Evolutionary conservation across 2,329 filamentous ascomycete species (phyloP).

Genomic region (Ilyonectria sp.): DNA sequence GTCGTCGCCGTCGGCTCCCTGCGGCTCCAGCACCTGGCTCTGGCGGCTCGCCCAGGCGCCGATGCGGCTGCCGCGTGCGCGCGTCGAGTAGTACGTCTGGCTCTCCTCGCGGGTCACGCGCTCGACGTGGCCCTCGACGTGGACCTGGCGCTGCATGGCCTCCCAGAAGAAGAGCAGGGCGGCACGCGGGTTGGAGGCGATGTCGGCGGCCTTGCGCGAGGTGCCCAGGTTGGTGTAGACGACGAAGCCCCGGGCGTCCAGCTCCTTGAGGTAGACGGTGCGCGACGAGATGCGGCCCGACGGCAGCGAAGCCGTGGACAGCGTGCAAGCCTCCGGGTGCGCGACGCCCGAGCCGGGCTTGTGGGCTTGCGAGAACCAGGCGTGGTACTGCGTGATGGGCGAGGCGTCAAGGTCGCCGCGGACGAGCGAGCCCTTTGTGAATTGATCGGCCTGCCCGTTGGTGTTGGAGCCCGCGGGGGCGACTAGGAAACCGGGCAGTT

Average conservation of each 20-base stretch:
- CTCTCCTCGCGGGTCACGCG: conserved; percentile 80
- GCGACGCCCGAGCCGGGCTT: conserved; percentile 65
- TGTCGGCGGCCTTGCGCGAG: conserved; percentile 77
- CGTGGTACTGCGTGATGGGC: conserved; percentile 88
- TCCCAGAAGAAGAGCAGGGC: conserved; percentile 94
- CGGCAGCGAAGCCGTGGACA: conserved; percentile 88
- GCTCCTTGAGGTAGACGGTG: conserved; percentile 95
- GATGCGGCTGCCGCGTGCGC: conserved; percentile 84
- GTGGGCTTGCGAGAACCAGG: conserved; percentile 87
- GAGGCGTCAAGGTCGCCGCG: conserved; percentile 72
- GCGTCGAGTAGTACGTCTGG: conserved; percentile 76
- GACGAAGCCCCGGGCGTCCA: conserved; percentile 87
- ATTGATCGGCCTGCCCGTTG: conserved; percentile 81
- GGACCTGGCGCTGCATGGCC: conserved; percentile 87
- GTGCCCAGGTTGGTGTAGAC: conserved; percentile 95
- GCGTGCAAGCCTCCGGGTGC: conserved; percentile 89
- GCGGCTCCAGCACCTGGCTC: conserved; percentile 78
- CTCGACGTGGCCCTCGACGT: conserved; percentile 85
- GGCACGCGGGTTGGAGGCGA: conserved; percentile 82
- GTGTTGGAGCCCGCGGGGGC: conserved; percentile 74
- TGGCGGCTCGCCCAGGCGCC: conserved; percentile 96
- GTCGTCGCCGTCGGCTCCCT: conserved; percentile 70
- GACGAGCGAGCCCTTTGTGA: conserved; percentile 75
- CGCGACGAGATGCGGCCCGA: conserved; percentile 88
- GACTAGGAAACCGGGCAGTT: conserved; percentile 58